Evolutionary conservation across 139 green algal species (phyloP), one percentile per base, ranked within the genome.

Genomic region (Nannochloris sp.): DNA sequence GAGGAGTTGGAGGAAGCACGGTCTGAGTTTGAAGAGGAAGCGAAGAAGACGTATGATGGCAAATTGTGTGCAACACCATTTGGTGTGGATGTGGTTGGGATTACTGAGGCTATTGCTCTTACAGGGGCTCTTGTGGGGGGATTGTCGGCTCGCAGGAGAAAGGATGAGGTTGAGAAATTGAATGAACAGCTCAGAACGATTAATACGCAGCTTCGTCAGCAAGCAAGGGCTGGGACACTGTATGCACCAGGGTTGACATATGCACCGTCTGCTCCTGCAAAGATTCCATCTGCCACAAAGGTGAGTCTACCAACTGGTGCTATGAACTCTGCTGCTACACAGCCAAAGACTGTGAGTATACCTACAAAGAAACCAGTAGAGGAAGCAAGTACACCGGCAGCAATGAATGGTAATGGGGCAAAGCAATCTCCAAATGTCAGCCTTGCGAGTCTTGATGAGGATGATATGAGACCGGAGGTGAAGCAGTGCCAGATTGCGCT

Each of bases 41-140:
- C 21, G 37, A 48, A 53, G 3, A n/a, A 12, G 4, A 37, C 44
- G 18, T 36, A 23, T 11, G 60, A 49, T 40, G 84, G 83, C 71
- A 88, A 88, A 74, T 82, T 96, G 60, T 97, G 91, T 64, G 88
- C 87, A 19, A 97, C 91, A 11, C 91, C 91, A 1, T 97, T 91
- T 80, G 91, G 91, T 48, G 74, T 97, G 2, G 91, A 97, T 57
- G 84, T 97, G 9, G 91, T 97, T 7, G 91, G 91, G 56, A 96
- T 97, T 78, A 96, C 86, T 2, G 87, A 96, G 77, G 59, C 85
- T 2, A 59, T 97, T 3, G 88, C 85, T 16, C 72, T 96, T 0
- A 81, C 90, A 14, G 86, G 88, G 4, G 88, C 88, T 27, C 57
- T 86, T 24, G 77, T 84, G 44, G 74, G 73, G 56, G 81, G 88